phyloP scores from a whole-genome alignment of 2,329 filamentous ascomycete genomes.

The Aureobasidium subglaciale region DNA sequence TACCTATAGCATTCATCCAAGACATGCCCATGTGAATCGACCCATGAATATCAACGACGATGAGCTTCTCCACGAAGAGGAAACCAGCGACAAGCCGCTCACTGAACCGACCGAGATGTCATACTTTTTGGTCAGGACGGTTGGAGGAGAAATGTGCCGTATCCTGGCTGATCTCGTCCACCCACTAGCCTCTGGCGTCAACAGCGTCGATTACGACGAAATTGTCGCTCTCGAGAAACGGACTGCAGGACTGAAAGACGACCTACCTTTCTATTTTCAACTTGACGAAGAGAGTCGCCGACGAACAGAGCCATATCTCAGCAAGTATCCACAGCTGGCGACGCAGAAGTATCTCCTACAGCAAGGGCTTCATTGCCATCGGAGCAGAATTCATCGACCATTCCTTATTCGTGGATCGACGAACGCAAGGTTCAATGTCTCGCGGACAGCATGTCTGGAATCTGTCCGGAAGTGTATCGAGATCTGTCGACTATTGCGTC shows the following conservation, averaged over 20 bases:
- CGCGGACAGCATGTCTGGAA: slow-evolving; percentile 20
- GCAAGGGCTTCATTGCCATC: slow-evolving; percentile 20
- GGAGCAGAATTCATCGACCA: slow-evolving; percentile 25
- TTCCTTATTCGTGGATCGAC: slow-evolving; percentile 22
- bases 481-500: slow-evolving; percentile 13
- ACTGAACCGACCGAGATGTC: slow-evolving; percentile 38
- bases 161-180: slow-evolving; percentile 31
- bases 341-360: slow-evolving; percentile 18
- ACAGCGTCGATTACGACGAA: slow-evolving; percentile 17
- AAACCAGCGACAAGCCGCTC: slow-evolving; percentile 24
- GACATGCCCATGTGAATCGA: slow-evolving; percentile 35
- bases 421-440: slow-evolving; percentile 19
- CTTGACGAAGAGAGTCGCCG: slow-evolving; percentile 11
- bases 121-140: slow-evolving; percentile 38
- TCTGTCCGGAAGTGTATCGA: slow-evolving; percentile 20
- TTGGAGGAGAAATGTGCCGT: slow-evolving; percentile 34
- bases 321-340: background rate
- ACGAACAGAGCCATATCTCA: background rate
- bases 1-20: slow-evolving; percentile 36
- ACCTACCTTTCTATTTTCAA: slow-evolving; percentile 18
- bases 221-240: slow-evolving; percentile 20
- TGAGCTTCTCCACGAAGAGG: slow-evolving; percentile 25
- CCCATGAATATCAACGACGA: slow-evolving; percentile 39
- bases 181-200: background rate
- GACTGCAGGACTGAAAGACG: slow-evolving; percentile 17